Evolutionary conservation across 2,329 filamentous ascomycete genomes (phyloP).

Genomic region (Onygenales sp.): DNA sequence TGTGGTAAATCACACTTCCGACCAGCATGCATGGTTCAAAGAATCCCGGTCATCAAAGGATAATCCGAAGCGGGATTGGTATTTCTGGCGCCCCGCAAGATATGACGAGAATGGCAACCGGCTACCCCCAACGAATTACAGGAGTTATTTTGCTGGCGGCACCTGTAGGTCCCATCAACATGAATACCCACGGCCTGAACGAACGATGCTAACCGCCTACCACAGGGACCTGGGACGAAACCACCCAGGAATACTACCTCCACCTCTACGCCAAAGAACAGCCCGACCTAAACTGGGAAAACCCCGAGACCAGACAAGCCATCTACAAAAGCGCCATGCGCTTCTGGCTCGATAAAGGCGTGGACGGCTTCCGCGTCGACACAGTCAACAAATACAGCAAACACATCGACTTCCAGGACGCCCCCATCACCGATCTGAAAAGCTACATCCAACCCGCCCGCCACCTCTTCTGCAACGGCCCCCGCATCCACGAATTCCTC

Average conservation of each 20-base stretch:
- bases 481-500: conserved; percentile 59
- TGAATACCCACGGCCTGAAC: background rate
- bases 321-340: conserved; percentile 59
- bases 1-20: conserved; percentile 64
- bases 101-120: conserved; percentile 45
- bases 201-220: background rate
- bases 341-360: conserved; percentile 64
- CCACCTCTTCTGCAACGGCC: conserved; percentile 57
- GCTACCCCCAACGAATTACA: conserved; percentile 64
- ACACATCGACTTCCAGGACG: conserved; percentile 42
- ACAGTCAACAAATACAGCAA: conserved; percentile 56
- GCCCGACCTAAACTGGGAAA: conserved; percentile 74
- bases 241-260: conserved; percentile 61
- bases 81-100: conserved; percentile 42
- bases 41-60: conserved; percentile 49
- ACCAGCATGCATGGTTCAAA: conserved; percentile 59
- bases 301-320: conserved; percentile 50
- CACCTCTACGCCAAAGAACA: conserved; percentile 63
- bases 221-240: conserved; percentile 53
- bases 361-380: conserved; percentile 61
- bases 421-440: conserved; percentile 42
- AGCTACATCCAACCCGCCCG: conserved; percentile 42
- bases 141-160: conserved; percentile 50
- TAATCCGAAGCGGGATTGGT: conserved; percentile 57
- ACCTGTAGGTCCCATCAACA: conserved; percentile 34